phyloP scores from a whole-genome alignment of 2,329 filamentous ascomycete species.

The Penicillium sp. region DNA sequence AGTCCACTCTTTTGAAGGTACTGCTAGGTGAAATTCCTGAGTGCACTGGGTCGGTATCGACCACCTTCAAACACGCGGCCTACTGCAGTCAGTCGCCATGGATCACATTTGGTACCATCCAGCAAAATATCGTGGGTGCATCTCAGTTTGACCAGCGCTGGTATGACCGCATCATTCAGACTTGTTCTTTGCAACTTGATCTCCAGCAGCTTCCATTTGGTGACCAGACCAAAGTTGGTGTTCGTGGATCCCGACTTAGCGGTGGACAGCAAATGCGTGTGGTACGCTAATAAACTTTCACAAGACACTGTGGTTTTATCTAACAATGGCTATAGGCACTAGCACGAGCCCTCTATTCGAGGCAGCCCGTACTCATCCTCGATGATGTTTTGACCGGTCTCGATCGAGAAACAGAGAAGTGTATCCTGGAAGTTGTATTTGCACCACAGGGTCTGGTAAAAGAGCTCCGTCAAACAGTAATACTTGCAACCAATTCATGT shows the following conservation, averaged over 20 bases:
- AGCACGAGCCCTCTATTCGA: conserved; percentile 50
- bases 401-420: conserved; percentile 47
- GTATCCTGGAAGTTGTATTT: conserved; percentile 45
- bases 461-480: conserved; percentile 33
- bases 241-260: conserved; percentile 21
- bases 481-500: conserved; percentile 36
- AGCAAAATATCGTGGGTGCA: conserved; percentile 19
- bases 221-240: conserved; percentile 30
- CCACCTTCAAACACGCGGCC: conserved; percentile 16
- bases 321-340: conserved; percentile 31
- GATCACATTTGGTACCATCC: conserved; percentile 22
- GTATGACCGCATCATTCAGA: conserved; percentile 17
- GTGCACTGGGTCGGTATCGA: conserved; percentile 17
- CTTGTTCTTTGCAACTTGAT: conserved; percentile 15
- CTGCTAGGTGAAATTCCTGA: conserved; percentile 23
- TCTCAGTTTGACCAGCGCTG: conserved; percentile 15
- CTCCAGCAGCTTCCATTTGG: conserved; percentile 21
- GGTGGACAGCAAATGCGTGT: conserved; percentile 30
- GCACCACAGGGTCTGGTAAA: conserved; percentile 44
- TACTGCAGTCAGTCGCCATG: conserved; percentile 27
- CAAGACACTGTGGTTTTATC: neutral
- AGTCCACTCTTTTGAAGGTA: conserved; percentile 25
- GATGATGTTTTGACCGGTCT: conserved; percentile 52
- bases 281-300: conserved; percentile 14
- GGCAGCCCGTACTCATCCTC: conserved; percentile 47